Conservation (phyloP, 495 filamentous ascomycete genomes). For the Aspergillus cavernicola region DNA sequence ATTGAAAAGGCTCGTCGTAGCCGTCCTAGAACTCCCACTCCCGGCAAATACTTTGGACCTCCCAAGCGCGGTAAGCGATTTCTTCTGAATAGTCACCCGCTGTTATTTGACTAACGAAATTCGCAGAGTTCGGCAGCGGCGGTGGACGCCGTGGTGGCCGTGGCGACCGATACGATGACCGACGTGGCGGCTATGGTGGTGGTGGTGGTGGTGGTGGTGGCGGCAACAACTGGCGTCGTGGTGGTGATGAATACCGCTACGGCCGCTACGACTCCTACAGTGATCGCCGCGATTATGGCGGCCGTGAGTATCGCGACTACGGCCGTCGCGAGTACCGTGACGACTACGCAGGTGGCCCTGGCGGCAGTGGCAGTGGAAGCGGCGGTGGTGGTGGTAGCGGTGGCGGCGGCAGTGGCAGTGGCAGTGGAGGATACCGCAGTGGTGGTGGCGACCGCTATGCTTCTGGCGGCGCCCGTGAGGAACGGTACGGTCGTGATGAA, state of each 20-base stretch:
- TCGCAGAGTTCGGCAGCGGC: conserved; percentile 42
- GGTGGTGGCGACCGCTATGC: conserved; percentile 62
- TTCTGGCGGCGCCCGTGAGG: conserved; percentile 52
- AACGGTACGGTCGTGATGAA: conserved; percentile 65
- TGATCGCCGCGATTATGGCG: conserved; percentile 53
- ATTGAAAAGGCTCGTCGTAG: conserved; percentile 98
- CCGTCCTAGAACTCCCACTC: conserved; percentile 91
- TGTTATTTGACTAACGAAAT: not conserved
- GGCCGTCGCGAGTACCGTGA: conserved; percentile 50
- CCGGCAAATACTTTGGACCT: conserved; percentile 98
- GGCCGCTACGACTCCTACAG: conserved; percentile 57
- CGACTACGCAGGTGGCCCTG: conserved; percentile 28
- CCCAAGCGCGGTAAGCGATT: conserved; percentile 84
- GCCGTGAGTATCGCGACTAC: conserved; percentile 57
- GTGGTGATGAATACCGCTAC: conserved; percentile 41
- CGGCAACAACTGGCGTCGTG: conserved; percentile 45
- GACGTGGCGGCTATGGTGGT: conserved; percentile 52
- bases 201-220: conserved; percentile 51
- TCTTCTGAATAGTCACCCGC: conserved; percentile 21
- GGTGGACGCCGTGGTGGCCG: conserved; percentile 47
- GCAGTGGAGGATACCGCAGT: conserved; percentile 44
- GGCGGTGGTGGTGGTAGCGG: conserved; percentile 56
- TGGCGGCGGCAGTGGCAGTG: conserved; percentile 43
- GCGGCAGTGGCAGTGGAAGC: conserved; percentile 50
- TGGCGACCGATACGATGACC: conserved; percentile 52